Percentiles rank a stretch among this genome's conserved stretches.
Evolutionary conservation across 1,139 yeast species (phyloP).

Genomic region (Candida sojae): DNA sequence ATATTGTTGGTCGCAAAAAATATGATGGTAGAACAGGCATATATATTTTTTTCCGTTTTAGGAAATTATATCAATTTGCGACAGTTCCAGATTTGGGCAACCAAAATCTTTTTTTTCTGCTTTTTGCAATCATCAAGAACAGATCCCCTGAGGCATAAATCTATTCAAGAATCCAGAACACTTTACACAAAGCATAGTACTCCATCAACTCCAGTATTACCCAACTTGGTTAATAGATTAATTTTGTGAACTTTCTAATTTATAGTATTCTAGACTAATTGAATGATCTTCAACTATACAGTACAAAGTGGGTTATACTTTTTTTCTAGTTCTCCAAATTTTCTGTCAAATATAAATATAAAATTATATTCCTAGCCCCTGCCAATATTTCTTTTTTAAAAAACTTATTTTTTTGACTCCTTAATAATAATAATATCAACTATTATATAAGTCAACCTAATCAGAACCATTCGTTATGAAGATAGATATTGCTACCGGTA

Average conservation of each 20-base stretch:
- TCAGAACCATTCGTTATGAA: conserved; percentile 24
- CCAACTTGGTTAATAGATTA: conserved; percentile 1
- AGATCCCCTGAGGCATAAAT: not conserved
- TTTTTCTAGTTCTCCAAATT: not conserved
- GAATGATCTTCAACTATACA: not conserved
- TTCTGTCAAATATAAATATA: conserved; percentile 1
- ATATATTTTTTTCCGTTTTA: not conserved
- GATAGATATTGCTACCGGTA: conserved; percentile 29
- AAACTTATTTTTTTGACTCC: not conserved
- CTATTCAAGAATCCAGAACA: not conserved
- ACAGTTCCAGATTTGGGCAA: conserved; percentile 1
- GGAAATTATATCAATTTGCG: not conserved
- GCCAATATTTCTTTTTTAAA: not conserved
- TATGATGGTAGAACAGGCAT: not conserved
- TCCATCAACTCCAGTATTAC: not conserved
- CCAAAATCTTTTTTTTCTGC: not conserved
- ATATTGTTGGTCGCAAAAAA: not conserved
- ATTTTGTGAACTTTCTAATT: not conserved
- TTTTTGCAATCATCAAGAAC: not conserved
- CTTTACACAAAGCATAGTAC: not conserved
- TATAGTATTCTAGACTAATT: not conserved
- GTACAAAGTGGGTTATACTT: not conserved
- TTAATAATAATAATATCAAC: not conserved
- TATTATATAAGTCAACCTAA: not conserved
- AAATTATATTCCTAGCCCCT: not conserved